Percentiles rank a stretch among this genome's conserved stretches.
These are phyloP conservation scores for Leccinum subgranulosum DNA, from an alignment of 768 basidiomycete genomes.

Conservation along the genomic window DNA sequence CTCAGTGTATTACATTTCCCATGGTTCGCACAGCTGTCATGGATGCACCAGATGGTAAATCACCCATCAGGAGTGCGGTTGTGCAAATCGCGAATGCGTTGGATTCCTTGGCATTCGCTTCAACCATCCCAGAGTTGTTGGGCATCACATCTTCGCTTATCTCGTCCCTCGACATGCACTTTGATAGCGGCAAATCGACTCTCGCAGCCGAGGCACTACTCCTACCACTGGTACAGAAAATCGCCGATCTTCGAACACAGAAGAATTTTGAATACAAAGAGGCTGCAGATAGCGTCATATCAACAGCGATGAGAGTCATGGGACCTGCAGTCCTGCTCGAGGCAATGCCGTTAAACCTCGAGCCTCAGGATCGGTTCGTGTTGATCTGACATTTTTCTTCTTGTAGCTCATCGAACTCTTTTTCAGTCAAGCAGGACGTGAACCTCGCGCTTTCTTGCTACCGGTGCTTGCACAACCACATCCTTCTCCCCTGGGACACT, in stretches of 20 bases:
- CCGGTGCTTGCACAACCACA: conserved; percentile 83
- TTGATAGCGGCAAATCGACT: conserved; percentile 36
- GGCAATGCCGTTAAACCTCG: conserved; percentile 80
- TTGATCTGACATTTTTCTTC: not conserved
- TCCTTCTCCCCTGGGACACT: conserved; percentile 78
- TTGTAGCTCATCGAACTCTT: conserved; percentile 2
- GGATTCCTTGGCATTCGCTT: conserved; percentile 68
- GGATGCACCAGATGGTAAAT: conserved; percentile 44
- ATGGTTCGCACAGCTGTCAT: conserved; percentile 53
- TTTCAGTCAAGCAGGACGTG: conserved; percentile 61
- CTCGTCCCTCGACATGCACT: conserved; percentile 52
- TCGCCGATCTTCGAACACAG: conserved; percentile 71
- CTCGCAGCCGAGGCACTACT: conserved; percentile 71
- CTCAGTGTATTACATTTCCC: conserved; percentile 66
- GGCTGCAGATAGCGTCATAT: conserved; percentile 73
- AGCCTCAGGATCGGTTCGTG: conserved; percentile 72
- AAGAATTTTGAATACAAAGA: conserved; percentile 92
- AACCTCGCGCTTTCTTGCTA: conserved; percentile 89
- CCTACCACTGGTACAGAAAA: conserved; percentile 61
- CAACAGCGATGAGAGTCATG: conserved; percentile 77
- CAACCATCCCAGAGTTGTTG: conserved; percentile 79
- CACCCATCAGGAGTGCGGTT: conserved; percentile 62
- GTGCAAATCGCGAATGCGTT: conserved; percentile 63
- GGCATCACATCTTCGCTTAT: conserved; percentile 68
- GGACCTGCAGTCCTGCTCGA: conserved; percentile 80